A percentile compares a stretch with the other conserved stretches of the same genome.
Evolutionary conservation across 1,284 basidiomycete species (phyloP).

Genomic region (Fistulina hepatica): DNA sequence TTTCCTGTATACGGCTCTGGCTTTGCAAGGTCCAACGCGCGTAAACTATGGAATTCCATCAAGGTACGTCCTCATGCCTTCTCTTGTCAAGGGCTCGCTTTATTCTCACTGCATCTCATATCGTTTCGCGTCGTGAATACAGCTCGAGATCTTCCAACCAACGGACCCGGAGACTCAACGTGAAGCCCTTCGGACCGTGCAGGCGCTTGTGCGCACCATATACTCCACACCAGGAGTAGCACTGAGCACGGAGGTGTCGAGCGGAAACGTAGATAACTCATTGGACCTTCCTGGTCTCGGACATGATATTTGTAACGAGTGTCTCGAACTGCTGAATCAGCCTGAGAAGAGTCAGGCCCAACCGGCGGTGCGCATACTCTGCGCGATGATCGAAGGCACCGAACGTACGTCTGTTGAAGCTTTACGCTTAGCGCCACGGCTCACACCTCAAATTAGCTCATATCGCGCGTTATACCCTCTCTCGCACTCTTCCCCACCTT

Average conservation of each 20-base stretch:
- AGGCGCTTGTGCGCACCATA: constrained; percentile 63
- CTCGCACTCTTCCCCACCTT: constrained; percentile 62
- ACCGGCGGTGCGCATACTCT: constrained; percentile 73
- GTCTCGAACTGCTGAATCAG: constrained; percentile 67
- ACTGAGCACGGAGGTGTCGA: constrained; percentile 42
- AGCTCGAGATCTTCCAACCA: constrained; percentile 77
- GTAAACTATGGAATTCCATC: constrained; percentile 77
- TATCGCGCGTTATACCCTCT: constrained; percentile 57
- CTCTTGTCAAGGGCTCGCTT: not conserved
- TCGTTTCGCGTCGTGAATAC: constrained; percentile 3
- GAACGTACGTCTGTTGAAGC: constrained; percentile 45
- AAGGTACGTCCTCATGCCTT: constrained; percentile 64
- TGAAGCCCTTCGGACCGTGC: constrained; percentile 60
- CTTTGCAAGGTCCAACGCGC: constrained; percentile 50
- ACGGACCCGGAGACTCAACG: constrained; percentile 65
- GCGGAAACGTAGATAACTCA: constrained; percentile 24
- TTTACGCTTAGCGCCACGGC: constrained; percentile 1
- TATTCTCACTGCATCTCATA: constrained; percentile 1
- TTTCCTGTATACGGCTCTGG: constrained; percentile 74
- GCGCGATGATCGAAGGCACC: constrained; percentile 61
- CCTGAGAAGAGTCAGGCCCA: constrained; percentile 88
- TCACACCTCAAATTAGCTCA: constrained; percentile 2
- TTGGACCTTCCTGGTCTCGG: constrained; percentile 53
- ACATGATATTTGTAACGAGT: constrained; percentile 69
- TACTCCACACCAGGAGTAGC: constrained; percentile 39